phyloP scores from a whole-genome alignment of 2,329 filamentous ascomycete genomes.

The Alternaria dauci region DNA sequence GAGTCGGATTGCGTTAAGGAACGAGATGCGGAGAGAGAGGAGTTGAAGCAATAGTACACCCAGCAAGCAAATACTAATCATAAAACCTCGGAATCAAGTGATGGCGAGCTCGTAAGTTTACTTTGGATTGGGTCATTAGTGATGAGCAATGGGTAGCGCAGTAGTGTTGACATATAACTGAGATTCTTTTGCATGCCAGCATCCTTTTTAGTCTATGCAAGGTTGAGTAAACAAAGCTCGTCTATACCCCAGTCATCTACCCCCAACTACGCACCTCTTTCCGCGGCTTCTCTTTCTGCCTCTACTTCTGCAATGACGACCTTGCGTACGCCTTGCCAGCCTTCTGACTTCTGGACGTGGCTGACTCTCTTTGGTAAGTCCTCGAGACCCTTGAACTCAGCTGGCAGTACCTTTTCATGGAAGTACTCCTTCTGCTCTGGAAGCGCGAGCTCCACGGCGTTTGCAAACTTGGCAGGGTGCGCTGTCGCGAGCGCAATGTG shows the following conservation, averaged over 20 bases:
- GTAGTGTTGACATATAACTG: not conserved
- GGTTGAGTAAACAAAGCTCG: not conserved
- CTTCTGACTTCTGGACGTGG: slow-evolving; percentile 68
- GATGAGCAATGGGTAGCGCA: no score
- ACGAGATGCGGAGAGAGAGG: slow-evolving; percentile 18
- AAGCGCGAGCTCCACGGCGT: slow-evolving; percentile 82
- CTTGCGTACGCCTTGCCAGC: slow-evolving; percentile 77
- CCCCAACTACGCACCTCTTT: slow-evolving; percentile 27
- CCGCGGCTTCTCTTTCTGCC: slow-evolving; percentile 47
- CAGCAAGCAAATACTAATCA: not conserved
- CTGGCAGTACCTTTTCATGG: slow-evolving; percentile 79
- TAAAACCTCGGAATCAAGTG: no score
- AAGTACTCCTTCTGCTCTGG: slow-evolving; percentile 74
- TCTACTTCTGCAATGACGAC: slow-evolving; percentile 79
- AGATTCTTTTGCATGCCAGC: not conserved
- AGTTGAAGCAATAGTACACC: not conserved
- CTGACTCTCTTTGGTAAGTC: slow-evolving; percentile 77
- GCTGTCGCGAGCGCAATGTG: slow-evolving; percentile 92
- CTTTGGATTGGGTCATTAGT: not conserved
- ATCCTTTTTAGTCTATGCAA: slow-evolving; percentile 10
- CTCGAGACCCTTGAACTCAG: slow-evolving; percentile 82
- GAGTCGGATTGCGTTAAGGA: slow-evolving; percentile 50
- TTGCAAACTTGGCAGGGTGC: slow-evolving; percentile 93
- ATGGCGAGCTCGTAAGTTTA: not conserved
- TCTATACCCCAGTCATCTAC: not conserved